Conservation (phyloP, 441 rosid genomes). For the Populus hybrid region DNA sequence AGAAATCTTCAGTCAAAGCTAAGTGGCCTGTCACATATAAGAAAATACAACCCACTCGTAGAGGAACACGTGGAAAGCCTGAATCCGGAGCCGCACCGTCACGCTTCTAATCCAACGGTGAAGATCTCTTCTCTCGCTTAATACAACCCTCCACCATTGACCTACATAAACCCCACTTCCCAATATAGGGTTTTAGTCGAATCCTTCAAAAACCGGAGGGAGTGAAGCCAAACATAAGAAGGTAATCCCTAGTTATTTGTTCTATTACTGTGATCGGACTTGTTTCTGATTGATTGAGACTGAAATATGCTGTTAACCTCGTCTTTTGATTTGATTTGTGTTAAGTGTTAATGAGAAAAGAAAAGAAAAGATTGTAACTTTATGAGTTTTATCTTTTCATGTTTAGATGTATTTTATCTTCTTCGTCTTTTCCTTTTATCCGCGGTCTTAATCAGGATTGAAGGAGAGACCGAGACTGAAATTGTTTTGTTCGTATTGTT, state of each 20-base stretch:
- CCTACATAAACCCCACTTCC: constrained; percentile 20
- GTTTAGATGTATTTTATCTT: background rate
- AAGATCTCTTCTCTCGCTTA: background rate
- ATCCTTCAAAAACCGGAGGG: background rate
- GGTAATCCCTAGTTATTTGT: background rate
- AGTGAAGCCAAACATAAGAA: background rate
- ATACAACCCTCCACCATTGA: background rate
- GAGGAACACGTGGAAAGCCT: background rate
- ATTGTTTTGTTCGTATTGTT: background rate
- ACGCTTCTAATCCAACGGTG: constrained; percentile 21
- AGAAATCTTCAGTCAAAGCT: background rate
- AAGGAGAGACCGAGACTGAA: background rate
- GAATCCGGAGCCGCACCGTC: background rate
- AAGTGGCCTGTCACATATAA: background rate
- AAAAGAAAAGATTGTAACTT: background rate
- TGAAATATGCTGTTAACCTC: no score
- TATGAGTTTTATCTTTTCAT: background rate
- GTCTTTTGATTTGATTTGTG: background rate
- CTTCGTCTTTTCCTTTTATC: no score
- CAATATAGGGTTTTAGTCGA: constrained; percentile 22
- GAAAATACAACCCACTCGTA: constrained; percentile 5
- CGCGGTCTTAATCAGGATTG: background rate
- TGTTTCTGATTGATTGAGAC: background rate
- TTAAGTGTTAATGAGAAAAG: background rate
- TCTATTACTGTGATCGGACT: no score